Evolutionary conservation across 2,329 filamentous ascomycete genomes (phyloP).

Genomic region (Aureobasidium sp.): DNA sequence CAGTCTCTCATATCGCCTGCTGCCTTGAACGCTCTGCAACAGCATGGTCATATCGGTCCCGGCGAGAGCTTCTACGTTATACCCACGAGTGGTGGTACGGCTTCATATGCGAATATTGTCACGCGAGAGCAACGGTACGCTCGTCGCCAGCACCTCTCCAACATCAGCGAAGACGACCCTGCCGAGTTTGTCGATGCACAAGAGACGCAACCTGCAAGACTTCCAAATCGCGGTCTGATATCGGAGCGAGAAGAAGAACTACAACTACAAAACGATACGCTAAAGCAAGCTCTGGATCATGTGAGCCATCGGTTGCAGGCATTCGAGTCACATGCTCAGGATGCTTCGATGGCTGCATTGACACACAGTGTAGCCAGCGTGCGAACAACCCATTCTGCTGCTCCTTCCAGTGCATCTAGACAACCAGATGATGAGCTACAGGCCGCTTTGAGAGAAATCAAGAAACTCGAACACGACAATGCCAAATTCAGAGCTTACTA

Average conservation of each 20-base stretch:
- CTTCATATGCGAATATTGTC: conserved; percentile 87
- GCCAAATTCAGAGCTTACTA: conserved; percentile 6
- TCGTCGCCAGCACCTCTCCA: conserved; percentile 34
- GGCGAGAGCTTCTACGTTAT: conserved; percentile 85
- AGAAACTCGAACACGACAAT: conserved; percentile 4
- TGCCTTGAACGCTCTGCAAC: conserved; percentile 66
- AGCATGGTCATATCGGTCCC: conserved; percentile 40
- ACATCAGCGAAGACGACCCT: conserved; percentile 45
- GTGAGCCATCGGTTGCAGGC: conserved; percentile 80
- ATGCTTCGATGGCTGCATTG: conserved; percentile 61
- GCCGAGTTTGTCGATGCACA: conserved; percentile 87
- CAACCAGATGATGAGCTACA: conserved; percentile 9
- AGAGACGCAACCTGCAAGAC: conserved; percentile 49
- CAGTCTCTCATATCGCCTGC: conserved; percentile 78
- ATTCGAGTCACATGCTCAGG: conserved; percentile 88
- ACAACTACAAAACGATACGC: conserved; percentile 74
- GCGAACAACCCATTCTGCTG: neutral
- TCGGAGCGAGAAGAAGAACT: conserved; percentile 60
- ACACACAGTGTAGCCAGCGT: conserved; percentile 61
- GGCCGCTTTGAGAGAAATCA: conserved; percentile 2
- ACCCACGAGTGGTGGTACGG: conserved; percentile 80
- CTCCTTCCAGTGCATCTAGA: neutral
- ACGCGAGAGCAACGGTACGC: conserved; percentile 35
- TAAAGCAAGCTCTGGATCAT: conserved; percentile 79
- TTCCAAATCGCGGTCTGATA: conserved; percentile 33